phyloP scores from a whole-genome alignment of 192 early-diverging fungal genomes.

The Umbelopsis ramanniana region DNA sequence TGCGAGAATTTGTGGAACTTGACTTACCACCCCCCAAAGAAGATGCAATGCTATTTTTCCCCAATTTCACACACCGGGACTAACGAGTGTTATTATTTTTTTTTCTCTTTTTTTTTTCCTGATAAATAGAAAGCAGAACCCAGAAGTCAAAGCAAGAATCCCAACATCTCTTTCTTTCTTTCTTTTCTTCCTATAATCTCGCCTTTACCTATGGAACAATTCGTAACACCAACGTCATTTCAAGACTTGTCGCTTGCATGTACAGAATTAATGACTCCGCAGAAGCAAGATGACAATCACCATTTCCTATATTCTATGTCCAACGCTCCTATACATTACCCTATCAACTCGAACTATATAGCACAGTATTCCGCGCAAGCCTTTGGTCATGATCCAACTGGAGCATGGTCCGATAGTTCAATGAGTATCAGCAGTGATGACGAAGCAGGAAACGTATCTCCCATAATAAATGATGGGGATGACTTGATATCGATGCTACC shows the following conservation, averaged over 20 bases:
- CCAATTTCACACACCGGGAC: no score
- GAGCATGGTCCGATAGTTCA: conserved; percentile 11
- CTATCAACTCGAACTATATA: neutral
- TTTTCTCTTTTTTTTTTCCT: no score
- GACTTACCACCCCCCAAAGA: no score
- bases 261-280: conserved; percentile 7
- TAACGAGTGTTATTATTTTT: no score
- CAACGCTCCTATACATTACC: neutral
- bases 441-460: conserved; percentile 2
- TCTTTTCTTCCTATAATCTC: neutral
- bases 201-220: conserved; percentile 18
- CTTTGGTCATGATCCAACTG: conserved; percentile 4
- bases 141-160: neutral
- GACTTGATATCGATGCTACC: conserved; percentile 11
- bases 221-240: neutral
- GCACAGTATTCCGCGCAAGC: neutral
- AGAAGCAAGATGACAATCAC: conserved; percentile 13
- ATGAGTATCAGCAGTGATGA: conserved; percentile 20
- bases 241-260: conserved; percentile 7
- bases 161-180: neutral
- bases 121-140: no score
- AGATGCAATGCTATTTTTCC: no score
- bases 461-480: conserved; percentile 13
- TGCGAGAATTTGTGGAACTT: no score
- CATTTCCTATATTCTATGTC: conserved; percentile 2